A percentile compares a stretch with the other conserved stretches of the same genome.
These are phyloP conservation scores for Parsonsia alboflavescens DNA, from an alignment of 257 asterid species.

Conservation along the genomic window DNA sequence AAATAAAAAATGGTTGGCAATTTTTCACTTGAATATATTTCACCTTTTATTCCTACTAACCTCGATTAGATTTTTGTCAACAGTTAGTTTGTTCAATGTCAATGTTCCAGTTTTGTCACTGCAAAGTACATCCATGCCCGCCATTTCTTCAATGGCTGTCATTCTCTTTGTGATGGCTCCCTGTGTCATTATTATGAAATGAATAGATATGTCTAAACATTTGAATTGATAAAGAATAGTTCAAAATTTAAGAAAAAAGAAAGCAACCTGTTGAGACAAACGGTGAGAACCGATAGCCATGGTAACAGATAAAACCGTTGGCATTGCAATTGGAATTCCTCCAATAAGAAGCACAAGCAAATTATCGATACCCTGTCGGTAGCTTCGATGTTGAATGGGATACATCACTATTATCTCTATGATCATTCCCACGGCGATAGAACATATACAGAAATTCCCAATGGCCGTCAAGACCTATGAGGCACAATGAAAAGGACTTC, in stretches of 20 bases:
- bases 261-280: slow-evolving; percentile 63
- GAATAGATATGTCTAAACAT: slow-evolving; percentile 1
- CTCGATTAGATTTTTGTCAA: slow-evolving; percentile 58
- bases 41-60: slow-evolving; percentile 26
- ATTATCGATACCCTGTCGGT: slow-evolving; percentile 72
- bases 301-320: slow-evolving; percentile 77
- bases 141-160: slow-evolving; percentile 94
- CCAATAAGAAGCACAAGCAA: slow-evolving; percentile 72
- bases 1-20: neutral
- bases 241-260: slow-evolving; percentile 3
- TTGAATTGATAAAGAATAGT: slow-evolving; percentile 8
- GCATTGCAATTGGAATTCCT: slow-evolving; percentile 93
- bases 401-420: slow-evolving; percentile 67
- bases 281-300: slow-evolving; percentile 93
- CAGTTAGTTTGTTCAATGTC: slow-evolving; percentile 72
- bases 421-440: slow-evolving; percentile 61
- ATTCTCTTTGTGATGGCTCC: slow-evolving; percentile 90
- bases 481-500: slow-evolving; percentile 2
- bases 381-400: slow-evolving; percentile 60
- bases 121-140: slow-evolving; percentile 90
- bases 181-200: slow-evolving; percentile 18
- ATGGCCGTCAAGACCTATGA: slow-evolving; percentile 64
- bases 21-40: neutral
- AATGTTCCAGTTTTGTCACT: slow-evolving; percentile 90
- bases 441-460: slow-evolving; percentile 75